A percentile compares a stretch with the other conserved stretches of the same genome.
Conservation (phyloP, 345 rosid species). For the Lumnitzera racemosa region DNA sequence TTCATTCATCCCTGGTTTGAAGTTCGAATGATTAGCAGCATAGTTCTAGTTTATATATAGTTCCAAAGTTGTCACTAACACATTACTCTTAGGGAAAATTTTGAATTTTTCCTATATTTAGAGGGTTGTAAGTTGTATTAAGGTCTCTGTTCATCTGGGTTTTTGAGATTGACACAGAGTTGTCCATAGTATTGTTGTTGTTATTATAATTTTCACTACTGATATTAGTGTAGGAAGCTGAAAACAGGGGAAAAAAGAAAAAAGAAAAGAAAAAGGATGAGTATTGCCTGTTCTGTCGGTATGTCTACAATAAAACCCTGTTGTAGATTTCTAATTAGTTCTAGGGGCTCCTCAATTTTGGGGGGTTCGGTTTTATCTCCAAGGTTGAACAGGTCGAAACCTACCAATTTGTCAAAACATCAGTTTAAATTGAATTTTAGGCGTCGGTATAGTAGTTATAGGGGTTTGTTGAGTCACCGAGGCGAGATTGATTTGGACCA, state of each 20-base stretch:
- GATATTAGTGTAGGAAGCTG: background rate
- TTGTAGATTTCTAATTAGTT: constrained; percentile 57
- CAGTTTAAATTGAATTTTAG: constrained; percentile 23
- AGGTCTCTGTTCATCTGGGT: constrained; percentile 20
- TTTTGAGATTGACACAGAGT: constrained; percentile 32
- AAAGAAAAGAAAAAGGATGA: constrained; percentile 27
- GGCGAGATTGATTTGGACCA: constrained; percentile 26
- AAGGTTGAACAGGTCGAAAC: constrained; percentile 15
- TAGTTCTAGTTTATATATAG: background rate
- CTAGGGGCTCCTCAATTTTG: constrained; percentile 40
- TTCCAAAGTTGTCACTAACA: background rate
- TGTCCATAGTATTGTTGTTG: constrained; percentile 2
- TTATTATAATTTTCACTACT: background rate
- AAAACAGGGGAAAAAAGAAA: background rate
- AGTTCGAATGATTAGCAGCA: too few species aligned
- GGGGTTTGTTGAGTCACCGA: constrained; percentile 25
- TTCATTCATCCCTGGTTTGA: background rate
- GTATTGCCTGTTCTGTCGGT: constrained; percentile 42
- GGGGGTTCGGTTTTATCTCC: constrained; percentile 37
- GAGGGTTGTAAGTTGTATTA: background rate
- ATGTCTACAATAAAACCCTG: constrained; percentile 72
- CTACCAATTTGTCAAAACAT: constrained; percentile 53
- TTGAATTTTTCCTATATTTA: background rate
- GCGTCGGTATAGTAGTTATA: constrained; percentile 19
- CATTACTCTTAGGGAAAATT: background rate